phyloP scores from a whole-genome alignment of 2,329 filamentous ascomycete genomes.

The Calonectria pseudoreteaudii region DNA sequence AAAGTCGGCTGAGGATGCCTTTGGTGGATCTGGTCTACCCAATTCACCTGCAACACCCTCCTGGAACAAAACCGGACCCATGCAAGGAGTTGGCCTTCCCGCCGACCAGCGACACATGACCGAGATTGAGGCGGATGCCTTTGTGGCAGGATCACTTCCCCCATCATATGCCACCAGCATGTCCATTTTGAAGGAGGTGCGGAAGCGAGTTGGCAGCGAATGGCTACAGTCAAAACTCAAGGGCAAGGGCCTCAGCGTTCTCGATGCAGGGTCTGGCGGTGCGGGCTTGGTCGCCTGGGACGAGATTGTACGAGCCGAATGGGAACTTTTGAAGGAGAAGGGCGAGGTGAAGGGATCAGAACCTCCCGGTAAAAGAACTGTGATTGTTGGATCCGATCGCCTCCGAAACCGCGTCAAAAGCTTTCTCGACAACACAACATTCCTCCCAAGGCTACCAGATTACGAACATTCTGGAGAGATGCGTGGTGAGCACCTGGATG shows the following conservation, averaged over 20 bases:
- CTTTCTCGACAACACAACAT: conserved; percentile 89
- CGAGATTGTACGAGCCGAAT: conserved; percentile 84
- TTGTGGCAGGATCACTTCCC: conserved; percentile 76
- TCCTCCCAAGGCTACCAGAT: conserved; percentile 91
- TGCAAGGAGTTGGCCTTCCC: conserved; percentile 74
- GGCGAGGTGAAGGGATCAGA: conserved; percentile 54
- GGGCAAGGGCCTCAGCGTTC: conserved; percentile 68
- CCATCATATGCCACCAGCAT: conserved; percentile 76
- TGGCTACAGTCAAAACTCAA: conserved; percentile 76
- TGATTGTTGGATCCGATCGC: conserved; percentile 80
- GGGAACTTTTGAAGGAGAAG: conserved; percentile 73
- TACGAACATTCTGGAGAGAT: conserved; percentile 76
- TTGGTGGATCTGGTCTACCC: conserved; percentile 83
- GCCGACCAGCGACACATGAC: conserved; percentile 75
- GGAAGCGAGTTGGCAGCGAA: conserved; percentile 75
- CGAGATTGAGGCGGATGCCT: conserved; percentile 81
- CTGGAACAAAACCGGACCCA: conserved; percentile 66
- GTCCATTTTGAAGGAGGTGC: conserved; percentile 77
- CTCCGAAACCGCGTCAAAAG: conserved; percentile 80
- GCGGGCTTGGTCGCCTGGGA: conserved; percentile 81
- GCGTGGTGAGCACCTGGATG: conserved; percentile 69
- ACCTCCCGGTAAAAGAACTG: conserved; percentile 80
- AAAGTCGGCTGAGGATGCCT: conserved; percentile 76
- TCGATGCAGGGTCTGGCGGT: conserved; percentile 82
- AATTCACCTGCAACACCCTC: conserved; percentile 79